A percentile compares a stretch with the other conserved stretches of the same genome.
These are phyloP conservation scores for Solanum sitiens DNA, from an alignment of 257 asterid genomes.

Conservation along the genomic window DNA sequence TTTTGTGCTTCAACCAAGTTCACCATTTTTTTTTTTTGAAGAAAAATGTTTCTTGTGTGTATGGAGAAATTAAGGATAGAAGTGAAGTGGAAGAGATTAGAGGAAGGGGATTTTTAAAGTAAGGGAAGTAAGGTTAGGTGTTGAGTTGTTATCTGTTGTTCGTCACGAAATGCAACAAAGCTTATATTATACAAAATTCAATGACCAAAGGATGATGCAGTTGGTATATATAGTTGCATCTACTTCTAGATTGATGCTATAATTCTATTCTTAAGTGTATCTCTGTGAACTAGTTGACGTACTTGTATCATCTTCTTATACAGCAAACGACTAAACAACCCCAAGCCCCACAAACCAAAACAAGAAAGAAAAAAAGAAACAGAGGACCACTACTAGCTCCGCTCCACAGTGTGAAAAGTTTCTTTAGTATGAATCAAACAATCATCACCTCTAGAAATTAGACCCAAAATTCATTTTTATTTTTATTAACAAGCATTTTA, in stretches of 20 bases:
- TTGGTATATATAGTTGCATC: not conserved
- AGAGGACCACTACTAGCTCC: not conserved
- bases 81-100: not conserved
- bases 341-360: not conserved
- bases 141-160: constrained; percentile 20
- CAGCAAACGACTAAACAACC: not conserved
- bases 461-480: not conserved
- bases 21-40: constrained; percentile 31
- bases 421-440: not conserved
- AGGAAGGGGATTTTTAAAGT: not conserved
- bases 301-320: not conserved
- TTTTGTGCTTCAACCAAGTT: constrained; percentile 61
- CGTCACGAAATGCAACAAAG: not conserved
- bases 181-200: not conserved
- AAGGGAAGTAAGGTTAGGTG: constrained; percentile 24
- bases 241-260: not conserved
- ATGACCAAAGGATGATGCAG: not conserved
- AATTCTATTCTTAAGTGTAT: not conserved
- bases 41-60: not conserved
- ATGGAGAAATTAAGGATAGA: not conserved
- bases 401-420: not conserved
- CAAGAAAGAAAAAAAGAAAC: not conserved
- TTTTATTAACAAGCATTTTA: not conserved
- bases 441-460: not conserved
- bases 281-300: not conserved